These are phyloP conservation scores for Saccharum hybrid DNA, from an alignment of 202 grass and related monocot genomes.

Conservation along the genomic window DNA sequence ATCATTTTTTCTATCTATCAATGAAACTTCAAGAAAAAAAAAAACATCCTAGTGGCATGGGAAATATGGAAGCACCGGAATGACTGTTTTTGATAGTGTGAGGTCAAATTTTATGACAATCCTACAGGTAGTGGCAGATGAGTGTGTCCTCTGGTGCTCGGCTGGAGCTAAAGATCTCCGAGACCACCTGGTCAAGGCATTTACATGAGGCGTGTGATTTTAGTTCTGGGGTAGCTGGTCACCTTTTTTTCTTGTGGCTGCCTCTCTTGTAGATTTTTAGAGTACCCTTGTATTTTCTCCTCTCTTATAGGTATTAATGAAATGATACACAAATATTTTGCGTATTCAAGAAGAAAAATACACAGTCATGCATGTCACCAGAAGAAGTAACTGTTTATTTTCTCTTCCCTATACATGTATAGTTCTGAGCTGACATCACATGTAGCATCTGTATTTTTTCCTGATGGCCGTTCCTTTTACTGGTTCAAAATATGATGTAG, in stretches of 20 bases:
- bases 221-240: background rate
- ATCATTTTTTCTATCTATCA: too few species aligned
- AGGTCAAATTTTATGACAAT: too few species aligned
- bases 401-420: slow-evolving; percentile 29
- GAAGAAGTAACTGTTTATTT: slow-evolving; percentile 14
- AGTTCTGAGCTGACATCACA: slow-evolving; percentile 20
- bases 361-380: background rate
- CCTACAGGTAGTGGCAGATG: background rate
- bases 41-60: too few species aligned
- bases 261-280: too few species aligned
- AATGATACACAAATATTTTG: background rate
- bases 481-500: slow-evolving; percentile 9
- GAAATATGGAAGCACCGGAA: too few species aligned
- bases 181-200: background rate
- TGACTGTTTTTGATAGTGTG: too few species aligned
- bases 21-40: too few species aligned
- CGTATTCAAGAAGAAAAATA: background rate
- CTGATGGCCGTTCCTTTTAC: slow-evolving; percentile 2
- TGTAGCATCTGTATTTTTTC: slow-evolving; percentile 19
- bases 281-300: background rate
- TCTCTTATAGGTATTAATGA: background rate
- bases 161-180: background rate
- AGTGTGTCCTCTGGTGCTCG: background rate
- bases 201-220: background rate
- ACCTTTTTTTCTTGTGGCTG: background rate